phyloP scores from a whole-genome alignment of 73 alveolate genomes.

The Uronychia setigera region DNA sequence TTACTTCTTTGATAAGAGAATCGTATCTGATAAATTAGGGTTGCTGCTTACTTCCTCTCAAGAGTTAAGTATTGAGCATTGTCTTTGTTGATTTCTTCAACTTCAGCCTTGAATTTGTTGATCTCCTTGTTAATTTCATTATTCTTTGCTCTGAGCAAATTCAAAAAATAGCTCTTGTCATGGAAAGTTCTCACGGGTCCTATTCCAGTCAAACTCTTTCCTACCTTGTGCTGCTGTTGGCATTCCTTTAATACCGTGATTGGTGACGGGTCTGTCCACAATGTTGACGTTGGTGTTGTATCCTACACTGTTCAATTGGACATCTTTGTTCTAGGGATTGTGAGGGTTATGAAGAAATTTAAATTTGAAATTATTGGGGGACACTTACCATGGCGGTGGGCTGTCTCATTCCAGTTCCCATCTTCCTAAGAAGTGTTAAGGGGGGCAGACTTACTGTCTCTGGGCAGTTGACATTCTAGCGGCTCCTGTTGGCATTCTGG shows the following conservation, averaged over 20 bases:
- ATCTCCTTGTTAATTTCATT: slow-evolving; percentile 86
- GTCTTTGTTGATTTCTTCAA: slow-evolving; percentile 89
- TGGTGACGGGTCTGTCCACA: slow-evolving; percentile 96
- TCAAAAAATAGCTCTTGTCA: slow-evolving; percentile 85
- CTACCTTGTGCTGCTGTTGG: slow-evolving; percentile 82
- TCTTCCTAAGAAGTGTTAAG: too few species aligned
- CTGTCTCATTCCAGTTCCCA: slow-evolving; percentile 43
- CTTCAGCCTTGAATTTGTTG: slow-evolving; percentile 86
- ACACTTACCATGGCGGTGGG: slow-evolving; percentile 61
- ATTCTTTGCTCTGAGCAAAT: slow-evolving; percentile 78
- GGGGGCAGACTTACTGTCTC: too few species aligned
- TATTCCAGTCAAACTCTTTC: slow-evolving; percentile 70
- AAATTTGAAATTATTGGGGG: background rate
- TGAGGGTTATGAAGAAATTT: slow-evolving; percentile 1
- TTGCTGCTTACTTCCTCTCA: slow-evolving; percentile 71
- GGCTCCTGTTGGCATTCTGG: too few species aligned
- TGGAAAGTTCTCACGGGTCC: slow-evolving; percentile 89
- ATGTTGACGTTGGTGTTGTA: slow-evolving; percentile 85
- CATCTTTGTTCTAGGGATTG: slow-evolving; percentile 37
- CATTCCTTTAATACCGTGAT: slow-evolving; percentile 94
- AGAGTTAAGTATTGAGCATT: slow-evolving; percentile 82
- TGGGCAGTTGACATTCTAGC: too few species aligned
- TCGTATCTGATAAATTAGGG: slow-evolving; percentile 64
- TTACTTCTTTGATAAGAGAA: slow-evolving; percentile 93
- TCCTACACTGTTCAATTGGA: slow-evolving; percentile 74